Percentiles rank a stretch among this genome's conserved stretches.
These are phyloP conservation scores for Silene latifolia DNA, from an alignment of 148 eudicot genomes.

Conservation along the genomic window DNA sequence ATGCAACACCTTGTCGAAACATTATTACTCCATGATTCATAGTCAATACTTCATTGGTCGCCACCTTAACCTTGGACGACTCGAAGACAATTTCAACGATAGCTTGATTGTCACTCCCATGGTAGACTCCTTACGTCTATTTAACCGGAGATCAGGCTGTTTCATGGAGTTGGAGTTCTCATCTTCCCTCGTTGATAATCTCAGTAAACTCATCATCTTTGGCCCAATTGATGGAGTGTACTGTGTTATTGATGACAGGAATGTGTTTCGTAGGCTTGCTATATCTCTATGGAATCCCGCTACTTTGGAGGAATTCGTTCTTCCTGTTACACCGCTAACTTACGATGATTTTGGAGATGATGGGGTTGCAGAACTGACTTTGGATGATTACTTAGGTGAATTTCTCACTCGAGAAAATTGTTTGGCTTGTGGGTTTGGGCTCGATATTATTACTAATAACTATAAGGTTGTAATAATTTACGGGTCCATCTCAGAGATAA, in stretches of 20 bases:
- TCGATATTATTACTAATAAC: not conserved
- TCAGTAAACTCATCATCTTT: not conserved
- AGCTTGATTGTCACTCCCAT: not conserved
- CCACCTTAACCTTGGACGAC: not conserved
- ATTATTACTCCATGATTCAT: not conserved
- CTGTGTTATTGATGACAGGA: not conserved
- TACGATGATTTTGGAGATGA: not conserved
- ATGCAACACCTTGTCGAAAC: not conserved
- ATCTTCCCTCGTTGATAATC: too few relatives aligned
- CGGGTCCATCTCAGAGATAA: not conserved
- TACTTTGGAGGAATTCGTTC: not conserved
- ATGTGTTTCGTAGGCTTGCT: not conserved
- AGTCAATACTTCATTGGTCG: not conserved
- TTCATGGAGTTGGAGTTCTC: not conserved
- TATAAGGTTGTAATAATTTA: not conserved
- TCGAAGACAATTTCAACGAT: not conserved
- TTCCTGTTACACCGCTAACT: not conserved
- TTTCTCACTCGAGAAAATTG: too few relatives aligned
- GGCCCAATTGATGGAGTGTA: slow-evolving; percentile 10
- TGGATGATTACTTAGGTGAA: too few relatives aligned
- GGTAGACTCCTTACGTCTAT: not conserved
- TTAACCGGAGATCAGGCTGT: not conserved
- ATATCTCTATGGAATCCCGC: slow-evolving; percentile 7
- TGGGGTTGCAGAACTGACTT: too few relatives aligned
- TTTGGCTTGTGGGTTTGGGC: too few relatives aligned